Evolutionary conservation across 371 early-diverging fungal species (phyloP).

Genomic region (Phascolomyces articulosus): DNA sequence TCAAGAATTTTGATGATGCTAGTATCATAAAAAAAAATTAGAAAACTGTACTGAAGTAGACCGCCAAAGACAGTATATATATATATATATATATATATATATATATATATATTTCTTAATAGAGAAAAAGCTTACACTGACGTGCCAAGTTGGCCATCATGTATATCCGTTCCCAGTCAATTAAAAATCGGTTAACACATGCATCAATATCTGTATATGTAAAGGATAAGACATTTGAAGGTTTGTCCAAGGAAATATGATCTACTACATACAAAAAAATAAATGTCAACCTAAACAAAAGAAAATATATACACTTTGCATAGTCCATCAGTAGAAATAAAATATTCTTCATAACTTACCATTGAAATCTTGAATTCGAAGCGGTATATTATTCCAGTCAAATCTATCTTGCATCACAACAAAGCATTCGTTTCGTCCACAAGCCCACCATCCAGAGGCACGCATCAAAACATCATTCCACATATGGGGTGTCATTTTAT

Average conservation of each 20-base stretch:
- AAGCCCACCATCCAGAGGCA: conserved; percentile 51
- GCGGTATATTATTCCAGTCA: conserved; percentile 29
- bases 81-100: neutral
- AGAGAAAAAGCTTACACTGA: conserved; percentile 30
- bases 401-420: conserved; percentile 47
- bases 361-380: conserved; percentile 28
- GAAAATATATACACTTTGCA: too few species aligned
- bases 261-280: conserved; percentile 19
- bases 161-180: conserved; percentile 51
- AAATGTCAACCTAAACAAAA: neutral
- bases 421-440: conserved; percentile 49
- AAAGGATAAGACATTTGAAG: conserved; percentile 42
- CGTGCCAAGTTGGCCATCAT: conserved; percentile 54
- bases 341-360: conserved; percentile 13
- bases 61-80: too few species aligned
- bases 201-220: conserved; percentile 48
- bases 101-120: neutral
- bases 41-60: too few species aligned
- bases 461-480: conserved; percentile 44
- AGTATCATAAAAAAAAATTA: neutral
- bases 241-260: conserved; percentile 46
- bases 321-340: too few species aligned
- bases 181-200: conserved; percentile 42
- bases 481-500: conserved; percentile 28
- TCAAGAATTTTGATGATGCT: conserved; percentile 45